A percentile compares a stretch with the other conserved stretches of the same genome.
phyloP scores from a whole-genome alignment of 106 monocot genomes.

The Phalaenopsis equestris region DNA sequence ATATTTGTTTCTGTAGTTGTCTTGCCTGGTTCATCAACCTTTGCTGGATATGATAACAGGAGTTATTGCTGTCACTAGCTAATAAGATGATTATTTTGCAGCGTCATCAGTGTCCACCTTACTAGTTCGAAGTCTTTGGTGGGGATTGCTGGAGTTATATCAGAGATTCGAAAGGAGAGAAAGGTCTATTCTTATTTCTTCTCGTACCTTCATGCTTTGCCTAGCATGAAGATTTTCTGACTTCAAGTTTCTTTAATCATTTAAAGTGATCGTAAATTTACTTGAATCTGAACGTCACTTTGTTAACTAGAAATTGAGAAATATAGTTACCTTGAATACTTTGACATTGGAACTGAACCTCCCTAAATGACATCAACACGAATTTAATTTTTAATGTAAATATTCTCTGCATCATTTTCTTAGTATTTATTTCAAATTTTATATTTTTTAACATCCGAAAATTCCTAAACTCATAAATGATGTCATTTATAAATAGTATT shows the following conservation, averaged over 20 bases:
- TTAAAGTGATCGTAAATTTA: not conserved
- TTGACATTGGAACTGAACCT: no score
- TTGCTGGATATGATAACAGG: not conserved
- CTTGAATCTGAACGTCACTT: not conserved
- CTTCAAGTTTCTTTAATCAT: not conserved
- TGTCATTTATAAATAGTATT: no score
- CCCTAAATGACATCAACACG: no score
- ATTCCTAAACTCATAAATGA: no score
- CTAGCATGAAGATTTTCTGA: not conserved
- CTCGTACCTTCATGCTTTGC: not conserved
- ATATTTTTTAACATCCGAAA: no score
- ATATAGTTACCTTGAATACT: no score
- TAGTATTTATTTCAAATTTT: no score
- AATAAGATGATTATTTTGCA: conserved; percentile 18
- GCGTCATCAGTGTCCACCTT: conserved; percentile 91
- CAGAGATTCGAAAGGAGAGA: conserved; percentile 89
- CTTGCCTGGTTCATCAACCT: not conserved
- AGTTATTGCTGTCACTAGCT: not conserved
- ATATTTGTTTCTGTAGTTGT: not conserved
- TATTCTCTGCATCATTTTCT: no score
- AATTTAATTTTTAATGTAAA: no score
- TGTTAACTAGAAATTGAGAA: not conserved
- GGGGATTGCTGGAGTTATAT: conserved; percentile 89
- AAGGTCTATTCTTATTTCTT: conserved; percentile 47
- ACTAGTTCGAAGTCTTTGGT: conserved; percentile 98